Evolutionary conservation across 176 grass and related monocot genomes (phyloP).

Genomic region (Aegilops tauschii): DNA sequence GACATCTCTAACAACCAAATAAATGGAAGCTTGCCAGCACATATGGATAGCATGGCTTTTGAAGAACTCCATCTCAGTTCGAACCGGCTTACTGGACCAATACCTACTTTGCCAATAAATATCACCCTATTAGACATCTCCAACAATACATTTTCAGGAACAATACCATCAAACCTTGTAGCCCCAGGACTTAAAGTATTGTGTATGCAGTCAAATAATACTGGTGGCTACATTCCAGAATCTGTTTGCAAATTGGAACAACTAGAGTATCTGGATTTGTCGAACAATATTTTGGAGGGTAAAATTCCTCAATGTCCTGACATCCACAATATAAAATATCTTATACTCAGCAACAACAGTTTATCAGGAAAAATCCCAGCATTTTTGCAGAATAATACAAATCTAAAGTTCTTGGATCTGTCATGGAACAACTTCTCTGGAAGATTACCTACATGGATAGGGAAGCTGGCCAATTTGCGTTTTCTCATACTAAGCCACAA

Average conservation of each 20-base stretch:
- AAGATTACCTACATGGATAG: not conserved
- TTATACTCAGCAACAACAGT: slow-evolving; percentile 19
- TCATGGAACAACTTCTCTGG: not conserved
- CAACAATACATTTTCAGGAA: no score
- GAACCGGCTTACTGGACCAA: not conserved
- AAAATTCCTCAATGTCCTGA: not conserved
- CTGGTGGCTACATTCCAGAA: no score
- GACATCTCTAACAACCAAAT: slow-evolving; percentile 36
- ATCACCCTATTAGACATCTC: not conserved
- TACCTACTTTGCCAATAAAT: not conserved
- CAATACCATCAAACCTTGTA: no score
- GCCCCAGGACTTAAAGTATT: no score
- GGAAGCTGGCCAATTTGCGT: not conserved
- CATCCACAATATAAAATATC: not conserved
- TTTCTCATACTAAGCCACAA: not conserved
- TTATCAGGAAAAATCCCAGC: slow-evolving; percentile 26
- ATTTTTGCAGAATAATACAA: not conserved
- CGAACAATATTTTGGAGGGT: not conserved
- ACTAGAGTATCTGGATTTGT: not conserved
- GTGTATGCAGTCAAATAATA: no score
- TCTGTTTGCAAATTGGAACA: no score
- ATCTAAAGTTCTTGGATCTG: not conserved
- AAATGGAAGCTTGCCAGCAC: slow-evolving; percentile 12
- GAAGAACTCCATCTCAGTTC: not conserved
- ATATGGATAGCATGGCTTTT: not conserved